These are phyloP conservation scores for Vigna reflexopilosa DNA, from an alignment of 306 rosid species.

Conservation along the genomic window DNA sequence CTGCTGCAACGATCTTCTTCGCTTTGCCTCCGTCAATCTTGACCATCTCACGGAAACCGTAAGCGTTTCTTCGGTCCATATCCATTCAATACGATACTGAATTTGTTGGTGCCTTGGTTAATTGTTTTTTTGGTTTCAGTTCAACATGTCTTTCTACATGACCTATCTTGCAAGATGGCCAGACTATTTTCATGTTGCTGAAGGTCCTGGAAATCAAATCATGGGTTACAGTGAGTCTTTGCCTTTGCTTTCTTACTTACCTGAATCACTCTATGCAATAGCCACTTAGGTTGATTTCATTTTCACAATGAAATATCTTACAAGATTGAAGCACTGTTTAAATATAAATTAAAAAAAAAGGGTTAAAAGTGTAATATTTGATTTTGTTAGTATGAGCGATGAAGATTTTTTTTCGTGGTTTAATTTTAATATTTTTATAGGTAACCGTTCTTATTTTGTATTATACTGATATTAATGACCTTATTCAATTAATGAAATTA, in stretches of 20 bases:
- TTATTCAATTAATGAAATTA: too few species aligned
- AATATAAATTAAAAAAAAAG: too few species aligned
- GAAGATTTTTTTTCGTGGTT: too few species aligned
- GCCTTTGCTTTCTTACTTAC: not conserved
- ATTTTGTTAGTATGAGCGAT: too few species aligned
- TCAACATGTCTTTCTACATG: slow-evolving; percentile 98
- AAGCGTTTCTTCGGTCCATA: not conserved
- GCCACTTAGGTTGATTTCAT: not conserved
- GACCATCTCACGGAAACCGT: slow-evolving; percentile 99
- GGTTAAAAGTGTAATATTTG: too few species aligned
- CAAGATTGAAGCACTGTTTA: not conserved
- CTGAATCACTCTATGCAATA: not conserved
- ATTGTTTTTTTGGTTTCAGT: slow-evolving; percentile 50
- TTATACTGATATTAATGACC: too few species aligned
- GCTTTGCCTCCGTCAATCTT: slow-evolving; percentile 81
- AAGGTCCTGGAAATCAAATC: slow-evolving; percentile 79
- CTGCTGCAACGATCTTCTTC: slow-evolving; percentile 97
- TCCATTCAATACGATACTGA: not conserved
- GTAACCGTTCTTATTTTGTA: too few species aligned
- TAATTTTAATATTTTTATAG: too few species aligned
- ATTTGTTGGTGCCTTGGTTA: not conserved
- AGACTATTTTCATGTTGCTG: slow-evolving; percentile 91
- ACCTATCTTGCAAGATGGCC: slow-evolving; percentile 99
- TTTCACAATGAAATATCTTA: slow-evolving; percentile 2
- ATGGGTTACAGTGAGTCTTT: slow-evolving; percentile 93